Percentiles rank a stretch among this genome's conserved stretches.
Conservation (phyloP, 805 yeast genomes). For the Suhomyces faveliae region DNA sequence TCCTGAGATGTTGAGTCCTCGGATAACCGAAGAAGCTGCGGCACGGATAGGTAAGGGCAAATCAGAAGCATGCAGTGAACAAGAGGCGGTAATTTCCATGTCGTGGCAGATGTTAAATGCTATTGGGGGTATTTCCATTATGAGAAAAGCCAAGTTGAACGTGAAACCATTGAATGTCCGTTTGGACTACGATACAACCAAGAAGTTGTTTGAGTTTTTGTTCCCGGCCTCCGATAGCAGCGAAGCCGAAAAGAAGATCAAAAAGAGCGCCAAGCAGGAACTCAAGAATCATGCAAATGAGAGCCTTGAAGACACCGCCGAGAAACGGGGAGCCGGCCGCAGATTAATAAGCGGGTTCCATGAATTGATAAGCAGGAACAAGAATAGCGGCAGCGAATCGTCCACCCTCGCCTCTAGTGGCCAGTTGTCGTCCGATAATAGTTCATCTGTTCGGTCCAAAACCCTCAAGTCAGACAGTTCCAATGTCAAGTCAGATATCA, state of each 20-base stretch:
- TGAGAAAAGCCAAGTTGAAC: conserved; percentile 59
- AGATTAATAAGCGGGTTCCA: not conserved
- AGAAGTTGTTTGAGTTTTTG: conserved; percentile 61
- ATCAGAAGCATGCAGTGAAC: conserved; percentile 6
- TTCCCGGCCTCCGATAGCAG: conserved; percentile 55
- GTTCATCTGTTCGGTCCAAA: not conserved
- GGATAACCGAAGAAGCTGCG: conserved; percentile 6
- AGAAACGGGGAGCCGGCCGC: not conserved
- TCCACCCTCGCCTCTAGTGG: not conserved
- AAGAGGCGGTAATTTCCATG: conserved; percentile 27
- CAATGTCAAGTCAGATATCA: too few species aligned
- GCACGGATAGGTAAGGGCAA: conserved; percentile 11
- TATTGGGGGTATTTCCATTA: conserved; percentile 87
- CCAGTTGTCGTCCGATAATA: not conserved
- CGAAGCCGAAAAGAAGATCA: not conserved
- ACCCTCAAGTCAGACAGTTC: not conserved
- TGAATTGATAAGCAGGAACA: not conserved
- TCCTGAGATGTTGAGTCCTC: conserved; percentile 70
- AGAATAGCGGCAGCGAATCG: not conserved
- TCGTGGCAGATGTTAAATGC: conserved; percentile 81
- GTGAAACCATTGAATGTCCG: conserved; percentile 69
- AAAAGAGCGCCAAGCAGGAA: not conserved
- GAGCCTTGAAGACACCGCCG: not conserved
- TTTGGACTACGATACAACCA: conserved; percentile 69
- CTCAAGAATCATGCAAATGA: not conserved